phyloP scores from a whole-genome alignment of 768 basidiomycete genomes.

The Imleria badia region DNA sequence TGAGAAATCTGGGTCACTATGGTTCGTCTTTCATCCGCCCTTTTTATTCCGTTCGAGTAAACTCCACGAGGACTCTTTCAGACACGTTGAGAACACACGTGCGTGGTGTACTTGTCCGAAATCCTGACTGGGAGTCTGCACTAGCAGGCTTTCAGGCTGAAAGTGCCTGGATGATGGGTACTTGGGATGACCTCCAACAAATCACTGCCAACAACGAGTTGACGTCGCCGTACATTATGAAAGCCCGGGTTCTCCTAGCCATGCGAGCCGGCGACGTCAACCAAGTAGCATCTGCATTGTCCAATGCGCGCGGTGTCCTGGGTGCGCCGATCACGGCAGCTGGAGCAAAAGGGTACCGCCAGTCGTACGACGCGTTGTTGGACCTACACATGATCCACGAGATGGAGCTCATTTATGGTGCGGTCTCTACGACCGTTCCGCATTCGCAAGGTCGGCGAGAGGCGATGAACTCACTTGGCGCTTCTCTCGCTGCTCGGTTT shows the following conservation, averaged over 20 bases:
- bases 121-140: conserved; percentile 77
- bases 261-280: conserved; percentile 58
- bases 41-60: conserved; percentile 2
- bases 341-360: conserved; percentile 76
- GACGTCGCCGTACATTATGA: conserved; percentile 61
- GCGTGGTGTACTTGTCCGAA: conserved; percentile 79
- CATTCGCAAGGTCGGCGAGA: conserved; percentile 39
- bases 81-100: conserved; percentile 96
- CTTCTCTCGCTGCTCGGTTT: conserved; percentile 61
- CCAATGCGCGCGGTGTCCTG: conserved; percentile 65
- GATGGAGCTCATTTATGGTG: conserved; percentile 63
- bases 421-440: conserved; percentile 39
- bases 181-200: conserved; percentile 79
- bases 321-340: conserved; percentile 83
- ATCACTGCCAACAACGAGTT: conserved; percentile 52
- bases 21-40: conserved; percentile 52
- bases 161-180: conserved; percentile 94
- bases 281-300: conserved; percentile 50
- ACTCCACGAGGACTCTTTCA: conserved; percentile 28
- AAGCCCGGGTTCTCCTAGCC: conserved; percentile 78
- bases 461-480: conserved; percentile 39
- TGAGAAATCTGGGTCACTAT: conserved; percentile 95
- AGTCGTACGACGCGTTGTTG: conserved; percentile 83
- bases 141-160: conserved; percentile 87
- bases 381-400: conserved; percentile 87